Percentiles rank a stretch among this genome's conserved stretches.
Conservation (phyloP, 1,139 yeast species). For the Pichia sp. region DNA sequence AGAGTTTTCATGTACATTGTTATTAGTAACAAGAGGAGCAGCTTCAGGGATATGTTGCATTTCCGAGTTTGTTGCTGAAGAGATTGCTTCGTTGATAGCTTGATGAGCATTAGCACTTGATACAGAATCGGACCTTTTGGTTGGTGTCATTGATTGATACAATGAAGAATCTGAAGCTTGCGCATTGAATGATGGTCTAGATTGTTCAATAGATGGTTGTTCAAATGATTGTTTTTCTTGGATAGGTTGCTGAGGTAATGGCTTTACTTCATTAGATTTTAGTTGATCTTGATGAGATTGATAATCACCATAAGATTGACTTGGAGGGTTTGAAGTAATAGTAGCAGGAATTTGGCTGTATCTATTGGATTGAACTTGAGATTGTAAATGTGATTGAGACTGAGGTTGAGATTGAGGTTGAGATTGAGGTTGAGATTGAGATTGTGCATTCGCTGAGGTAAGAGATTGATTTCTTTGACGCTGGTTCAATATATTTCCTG, state of each 20-base stretch:
- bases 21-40: constrained; percentile 6
- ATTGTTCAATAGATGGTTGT: background rate
- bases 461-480: constrained; percentile 15
- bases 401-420: too few species aligned
- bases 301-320: background rate
- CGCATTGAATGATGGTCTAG: constrained; percentile 2
- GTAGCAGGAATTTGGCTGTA: background rate
- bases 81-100: constrained; percentile 6
- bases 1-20: constrained; percentile 4
- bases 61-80: constrained; percentile 1
- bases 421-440: too few species aligned
- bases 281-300: background rate
- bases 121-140: constrained; percentile 21
- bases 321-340: background rate
- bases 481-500: constrained; percentile 6
- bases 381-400: too few species aligned
- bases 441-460: constrained; percentile 5
- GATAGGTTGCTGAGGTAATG: background rate
- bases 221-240: constrained; percentile 1
- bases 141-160: constrained; percentile 23
- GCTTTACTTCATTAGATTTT: background rate
- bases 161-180: constrained; percentile 5
- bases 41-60: constrained; percentile 12
- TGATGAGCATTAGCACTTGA: constrained; percentile 15
- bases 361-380: background rate